These are phyloP conservation scores for Craspedostauros australis DNA, from an alignment of 108 stramenopile genomes.

Conservation along the genomic window DNA sequence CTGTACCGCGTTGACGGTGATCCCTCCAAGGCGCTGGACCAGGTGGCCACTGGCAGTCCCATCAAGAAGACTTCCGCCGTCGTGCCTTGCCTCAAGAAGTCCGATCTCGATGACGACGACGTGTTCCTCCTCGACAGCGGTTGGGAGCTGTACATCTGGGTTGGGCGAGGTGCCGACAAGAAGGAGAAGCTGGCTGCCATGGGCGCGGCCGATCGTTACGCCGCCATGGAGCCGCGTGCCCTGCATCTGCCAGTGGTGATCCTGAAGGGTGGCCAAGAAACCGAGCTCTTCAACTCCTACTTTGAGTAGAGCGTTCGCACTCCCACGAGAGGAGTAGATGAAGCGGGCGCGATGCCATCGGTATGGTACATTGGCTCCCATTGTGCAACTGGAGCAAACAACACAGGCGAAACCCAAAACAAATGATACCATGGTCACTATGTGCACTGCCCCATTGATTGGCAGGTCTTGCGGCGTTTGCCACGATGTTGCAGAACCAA, in stretches of 20 bases:
- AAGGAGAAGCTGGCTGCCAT: conserved; percentile 72
- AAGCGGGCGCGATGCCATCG: too few relatives aligned
- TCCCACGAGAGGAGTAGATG: too few relatives aligned
- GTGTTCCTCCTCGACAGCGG: conserved; percentile 75
- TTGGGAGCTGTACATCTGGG: conserved; percentile 65
- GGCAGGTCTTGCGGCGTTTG: too few relatives aligned
- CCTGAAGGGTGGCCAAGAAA: conserved; percentile 32
- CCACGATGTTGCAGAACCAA: too few relatives aligned
- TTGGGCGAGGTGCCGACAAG: conserved; percentile 55
- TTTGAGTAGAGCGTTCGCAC: too few relatives aligned
- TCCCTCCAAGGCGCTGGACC: too few relatives aligned
- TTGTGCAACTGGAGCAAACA: too few relatives aligned
- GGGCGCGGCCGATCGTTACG: conserved; percentile 31
- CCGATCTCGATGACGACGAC: conserved; percentile 40
- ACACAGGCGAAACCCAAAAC: too few relatives aligned
- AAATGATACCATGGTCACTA: too few relatives aligned
- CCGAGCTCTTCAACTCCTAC: too few relatives aligned
- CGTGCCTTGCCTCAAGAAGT: conserved; percentile 20
- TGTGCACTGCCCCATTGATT: too few relatives aligned
- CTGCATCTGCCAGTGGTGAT: conserved; percentile 27
- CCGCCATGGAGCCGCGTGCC: conserved; percentile 25
- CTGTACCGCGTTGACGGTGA: conserved; percentile 51
- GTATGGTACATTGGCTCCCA: too few relatives aligned
- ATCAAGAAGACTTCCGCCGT: conserved; percentile 7
- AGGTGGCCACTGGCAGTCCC: conserved; percentile 32